Percentiles rank a stretch among this genome's conserved stretches.
Evolutionary conservation across 1,284 basidiomycete species (phyloP).

Genomic region (Pascua guehoae): DNA sequence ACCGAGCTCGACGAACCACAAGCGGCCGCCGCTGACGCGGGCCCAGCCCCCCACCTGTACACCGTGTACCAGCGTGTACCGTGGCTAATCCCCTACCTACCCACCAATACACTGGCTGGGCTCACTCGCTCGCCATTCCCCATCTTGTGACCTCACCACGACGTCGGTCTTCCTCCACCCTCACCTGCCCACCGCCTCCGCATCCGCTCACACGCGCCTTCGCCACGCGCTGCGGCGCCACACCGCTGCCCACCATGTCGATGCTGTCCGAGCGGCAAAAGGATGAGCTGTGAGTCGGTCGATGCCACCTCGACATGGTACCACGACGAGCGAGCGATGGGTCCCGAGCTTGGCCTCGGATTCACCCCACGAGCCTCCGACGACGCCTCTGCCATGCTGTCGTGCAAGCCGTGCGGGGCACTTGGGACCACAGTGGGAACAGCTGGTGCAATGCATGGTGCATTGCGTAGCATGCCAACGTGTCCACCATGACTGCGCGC

Average conservation of each 20-base stretch:
- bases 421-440: no score
- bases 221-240: neutral
- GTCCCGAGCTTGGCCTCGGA: neutral
- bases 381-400: neutral
- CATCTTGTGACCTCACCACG: slow-evolving; percentile 2
- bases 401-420: neutral
- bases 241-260: slow-evolving; percentile 29
- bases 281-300: slow-evolving; percentile 68
- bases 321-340: neutral
- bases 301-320: no score
- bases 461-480: no score
- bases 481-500: no score
- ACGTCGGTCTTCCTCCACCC: slow-evolving; percentile 1
- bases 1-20: no score
- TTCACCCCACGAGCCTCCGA: neutral
- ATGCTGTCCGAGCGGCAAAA: slow-evolving; percentile 70
- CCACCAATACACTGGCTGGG: neutral
- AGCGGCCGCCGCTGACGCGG: neutral
- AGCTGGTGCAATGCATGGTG: no score
- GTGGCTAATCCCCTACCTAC: no score
- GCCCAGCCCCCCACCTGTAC: no score
- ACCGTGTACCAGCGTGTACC: no score
- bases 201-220: neutral
- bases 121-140: neutral
- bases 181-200: neutral